These are phyloP conservation scores for Kwoniella dejecticola DNA, from an alignment of 768 basidiomycete species.

Conservation along the genomic window DNA sequence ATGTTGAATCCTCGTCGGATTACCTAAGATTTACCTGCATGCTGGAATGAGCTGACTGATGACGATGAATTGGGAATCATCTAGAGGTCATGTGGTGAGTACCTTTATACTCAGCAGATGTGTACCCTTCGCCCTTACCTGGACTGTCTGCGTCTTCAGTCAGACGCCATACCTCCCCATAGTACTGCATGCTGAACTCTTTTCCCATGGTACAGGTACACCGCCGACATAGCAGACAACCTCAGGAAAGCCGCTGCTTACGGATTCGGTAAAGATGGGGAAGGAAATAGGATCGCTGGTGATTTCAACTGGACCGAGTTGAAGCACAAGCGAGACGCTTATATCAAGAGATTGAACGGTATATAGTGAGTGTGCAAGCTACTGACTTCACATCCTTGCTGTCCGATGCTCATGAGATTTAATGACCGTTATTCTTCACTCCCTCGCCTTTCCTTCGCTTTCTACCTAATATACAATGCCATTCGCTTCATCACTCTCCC, in stretches of 20 bases:
- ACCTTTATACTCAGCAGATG: slow-evolving; percentile 44
- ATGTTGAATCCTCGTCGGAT: slow-evolving; percentile 22
- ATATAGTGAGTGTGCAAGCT: slow-evolving; percentile 64
- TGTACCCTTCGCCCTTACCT: background rate
- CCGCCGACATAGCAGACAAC: slow-evolving; percentile 69
- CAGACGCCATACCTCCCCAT: too few relatives aligned
- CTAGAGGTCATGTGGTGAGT: slow-evolving; percentile 96
- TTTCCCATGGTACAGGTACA: too few relatives aligned
- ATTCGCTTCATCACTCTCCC: background rate
- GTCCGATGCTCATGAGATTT: too few relatives aligned
- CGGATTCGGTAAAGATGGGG: slow-evolving; percentile 60
- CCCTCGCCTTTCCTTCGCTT: background rate
- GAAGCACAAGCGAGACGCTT: slow-evolving; percentile 93
- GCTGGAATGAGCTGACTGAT: background rate
- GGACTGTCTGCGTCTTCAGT: too few relatives aligned
- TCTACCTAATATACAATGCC: background rate
- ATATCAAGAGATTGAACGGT: slow-evolving; percentile 82
- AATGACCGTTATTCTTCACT: background rate
- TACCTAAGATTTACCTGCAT: background rate
- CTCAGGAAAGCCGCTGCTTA: slow-evolving; percentile 69
- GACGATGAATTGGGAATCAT: slow-evolving; percentile 3
- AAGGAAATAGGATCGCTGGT: slow-evolving; percentile 58
- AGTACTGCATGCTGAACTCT: too few relatives aligned
- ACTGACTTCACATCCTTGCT: background rate
- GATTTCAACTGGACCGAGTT: slow-evolving; percentile 84